Evolutionary conservation across 2,329 filamentous ascomycete species (phyloP).

Genomic region (Trichophyton schoenleinii): DNA sequence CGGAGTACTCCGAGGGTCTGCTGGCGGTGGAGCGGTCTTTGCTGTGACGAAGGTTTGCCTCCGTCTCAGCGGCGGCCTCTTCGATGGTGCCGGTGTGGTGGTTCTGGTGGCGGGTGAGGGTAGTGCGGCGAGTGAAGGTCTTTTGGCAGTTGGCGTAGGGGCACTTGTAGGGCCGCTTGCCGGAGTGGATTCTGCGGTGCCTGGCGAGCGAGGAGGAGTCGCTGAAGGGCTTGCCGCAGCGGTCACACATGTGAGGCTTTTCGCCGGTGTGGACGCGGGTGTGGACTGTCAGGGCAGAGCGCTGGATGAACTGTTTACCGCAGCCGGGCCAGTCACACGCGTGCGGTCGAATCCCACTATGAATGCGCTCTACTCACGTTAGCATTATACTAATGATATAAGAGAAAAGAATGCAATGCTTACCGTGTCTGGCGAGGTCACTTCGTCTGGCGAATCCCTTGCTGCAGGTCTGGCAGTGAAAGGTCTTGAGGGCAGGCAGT

Average conservation of each 20-base stretch:
- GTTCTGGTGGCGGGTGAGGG: constrained; percentile 87
- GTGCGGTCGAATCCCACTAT: constrained; percentile 81
- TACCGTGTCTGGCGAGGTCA: constrained; percentile 90
- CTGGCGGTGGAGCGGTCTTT: constrained; percentile 26
- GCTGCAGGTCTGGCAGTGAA: constrained; percentile 75
- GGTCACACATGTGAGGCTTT: constrained; percentile 96
- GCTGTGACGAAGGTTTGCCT: constrained; percentile 60
- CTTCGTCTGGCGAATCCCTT: constrained; percentile 90
- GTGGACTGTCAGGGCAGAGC: constrained; percentile 89
- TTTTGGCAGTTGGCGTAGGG: constrained; percentile 96
- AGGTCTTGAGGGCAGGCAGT: constrained; percentile 55
- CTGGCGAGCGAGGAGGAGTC: constrained; percentile 89
- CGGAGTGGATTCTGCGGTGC: constrained; percentile 88
- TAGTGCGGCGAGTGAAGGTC: constrained; percentile 92
- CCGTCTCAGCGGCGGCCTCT: constrained; percentile 79
- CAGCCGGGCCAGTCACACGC: constrained; percentile 82
- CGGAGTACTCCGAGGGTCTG: constrained; percentile 32
- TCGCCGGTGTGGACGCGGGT: constrained; percentile 92
- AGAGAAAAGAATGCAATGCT: constrained; percentile 22
- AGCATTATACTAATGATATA: background rate
- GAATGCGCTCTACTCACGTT: constrained; percentile 64
- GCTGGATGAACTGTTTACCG: constrained; percentile 93
- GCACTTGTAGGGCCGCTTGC: constrained; percentile 93
- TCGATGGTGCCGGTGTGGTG: constrained; percentile 92
- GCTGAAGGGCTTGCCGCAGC: constrained; percentile 94